Base-by-base conservation (phyloP, 805 yeast genomes). In the Candida sakaeoensis region DNA sequence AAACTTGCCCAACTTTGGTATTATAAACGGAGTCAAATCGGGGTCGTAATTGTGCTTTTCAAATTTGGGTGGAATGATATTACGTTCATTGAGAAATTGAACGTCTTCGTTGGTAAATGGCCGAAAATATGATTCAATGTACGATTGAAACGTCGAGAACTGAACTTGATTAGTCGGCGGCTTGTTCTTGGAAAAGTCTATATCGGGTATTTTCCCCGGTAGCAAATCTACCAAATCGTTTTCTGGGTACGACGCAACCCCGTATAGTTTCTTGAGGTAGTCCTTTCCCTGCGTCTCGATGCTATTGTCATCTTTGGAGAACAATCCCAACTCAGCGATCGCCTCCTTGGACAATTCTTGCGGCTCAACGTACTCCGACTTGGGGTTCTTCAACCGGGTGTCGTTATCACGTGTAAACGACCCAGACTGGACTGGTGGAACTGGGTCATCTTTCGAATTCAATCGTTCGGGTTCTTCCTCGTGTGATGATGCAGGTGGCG, bases 211-310 rank as follows among this genome's bases (percentile, higher is more conserved):
- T 25, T 72, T 78, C 2, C 99, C 99, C 0, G 99, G 96, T 22
- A 93, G 67, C 45, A 84, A 60, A 40, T 80, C 83, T 48, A 78
- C 70, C 33, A 93, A 65, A 54, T 90, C 95, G 28, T 71, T 70
- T 23, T 80, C 76, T 0, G 99, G 99, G 57, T 80, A 93, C n/a
- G 90, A 80, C 0, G 93, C 85, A 12, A 93, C 99, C 3, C 85
- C 96, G 52, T 81, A 88, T 56, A 83, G 84, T 48, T 72, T 72
- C 54, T 85, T 84, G 43, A 85, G 59, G 51, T 75, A 86, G 34
- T 85, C 95, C 30, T 77, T 80, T 5, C 88, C 88, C n/a, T 77
- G 78, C 13, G 78, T 72, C 43, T 77, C 82, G 15, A 78, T 55
- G n/a, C n/a, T n/a, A 1, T 84, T 84, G 22, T 60, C 65, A 38